Base-by-base conservation (phyloP, 208 protist genomes). In the Trypanosoma theileri region DNA sequence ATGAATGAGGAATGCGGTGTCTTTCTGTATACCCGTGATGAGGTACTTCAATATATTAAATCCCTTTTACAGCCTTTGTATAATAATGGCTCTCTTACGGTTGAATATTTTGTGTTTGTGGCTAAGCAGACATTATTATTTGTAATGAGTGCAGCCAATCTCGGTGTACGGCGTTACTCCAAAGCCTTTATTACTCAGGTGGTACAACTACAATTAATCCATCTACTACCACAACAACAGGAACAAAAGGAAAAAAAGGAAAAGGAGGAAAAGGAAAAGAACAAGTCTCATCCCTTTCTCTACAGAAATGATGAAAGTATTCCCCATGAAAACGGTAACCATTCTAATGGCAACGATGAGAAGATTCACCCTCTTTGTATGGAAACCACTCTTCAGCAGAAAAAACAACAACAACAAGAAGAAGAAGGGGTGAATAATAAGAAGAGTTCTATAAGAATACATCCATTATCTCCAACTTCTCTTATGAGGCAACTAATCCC, bases 71-170 rank as follows among this genome's bases (percentile, higher is more conserved):
- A 66, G 31, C 50, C 61, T 13, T 4, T 21, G 4, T 66, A 66
- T 22, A 48, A 58, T 16, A 24, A 17, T 22, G 61, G 61, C 2
- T 13, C 6, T 22, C 22, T 66, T 21, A 17, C 22, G 22, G 24
- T 26, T 24, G 24, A 0, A 21, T 16, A 57, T 9, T 66, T 57
- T 45, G 35, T 46, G 22, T 42, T 50, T 46, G 13, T 66, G 16
- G 61, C 61, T 8, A 66, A 66, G 31, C 61, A 57, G n/a, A 45
- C 61, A 12, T 35, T 66, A 48, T 22, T 66, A 4, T 66, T 66
- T 66, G 48, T 57, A 13, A 57, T 57, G 61, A 55, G 50, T 46
- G 4, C 61, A 0, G 8, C 24, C 11, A 28, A 42, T 8, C 16
- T 66, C 4, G 50, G 61, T 7, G 28, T 41, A 13, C 61, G 26